Evolutionary conservation across 106 monocot genomes (phyloP).

Genomic region (Phalaenopsis equestris): DNA sequence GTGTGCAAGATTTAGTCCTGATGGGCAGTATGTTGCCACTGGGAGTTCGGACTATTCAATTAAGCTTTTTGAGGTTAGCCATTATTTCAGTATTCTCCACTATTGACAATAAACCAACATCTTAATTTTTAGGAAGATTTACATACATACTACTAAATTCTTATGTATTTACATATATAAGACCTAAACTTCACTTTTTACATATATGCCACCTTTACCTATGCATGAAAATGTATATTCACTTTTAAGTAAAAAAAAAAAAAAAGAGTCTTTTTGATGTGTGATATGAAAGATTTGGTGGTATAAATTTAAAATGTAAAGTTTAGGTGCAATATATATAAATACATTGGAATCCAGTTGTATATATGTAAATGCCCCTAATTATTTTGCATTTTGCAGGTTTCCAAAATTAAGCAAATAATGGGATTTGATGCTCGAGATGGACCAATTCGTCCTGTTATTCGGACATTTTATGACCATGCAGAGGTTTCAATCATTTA

Average conservation of each 20-base stretch:
- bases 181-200: no score
- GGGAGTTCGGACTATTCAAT: slow-evolving; percentile 84
- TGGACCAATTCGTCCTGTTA: slow-evolving; percentile 72
- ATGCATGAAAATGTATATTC: no score
- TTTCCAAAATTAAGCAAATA: slow-evolving; percentile 86
- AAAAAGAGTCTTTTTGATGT: no score
- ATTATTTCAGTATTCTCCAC: slow-evolving; percentile 2
- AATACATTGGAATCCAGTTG: no score
- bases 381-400: slow-evolving; percentile 24
- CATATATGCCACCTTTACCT: no score
- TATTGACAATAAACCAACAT: neutral
- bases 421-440: slow-evolving; percentile 70
- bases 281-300: no score
- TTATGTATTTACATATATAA: no score
- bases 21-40: slow-evolving; percentile 82
- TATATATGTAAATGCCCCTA: no score
- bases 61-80: slow-evolving; percentile 83
- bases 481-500: slow-evolving; percentile 39
- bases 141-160: no score
- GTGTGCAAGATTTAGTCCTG: slow-evolving; percentile 85
- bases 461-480: slow-evolving; percentile 98
- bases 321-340: no score
- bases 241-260: no score
- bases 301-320: no score
- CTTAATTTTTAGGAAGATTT: neutral